Evolutionary conservation across 1,284 basidiomycete species (phyloP).

Genomic region (Apiotrichum domesticum): DNA sequence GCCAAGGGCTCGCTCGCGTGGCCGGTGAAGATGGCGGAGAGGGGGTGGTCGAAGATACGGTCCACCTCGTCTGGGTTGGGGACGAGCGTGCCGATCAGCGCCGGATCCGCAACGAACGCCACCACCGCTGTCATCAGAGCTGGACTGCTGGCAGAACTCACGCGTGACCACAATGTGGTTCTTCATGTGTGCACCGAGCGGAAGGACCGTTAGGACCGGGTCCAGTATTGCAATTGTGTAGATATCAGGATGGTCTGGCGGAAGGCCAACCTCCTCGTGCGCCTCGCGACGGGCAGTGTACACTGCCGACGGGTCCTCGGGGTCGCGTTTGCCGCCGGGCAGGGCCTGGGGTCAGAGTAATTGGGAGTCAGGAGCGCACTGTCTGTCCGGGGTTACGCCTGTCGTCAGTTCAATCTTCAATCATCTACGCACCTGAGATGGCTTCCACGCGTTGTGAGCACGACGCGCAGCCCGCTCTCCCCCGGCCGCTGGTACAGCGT

Average conservation of each 20-base stretch:
- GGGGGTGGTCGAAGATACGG: slow-evolving; percentile 68
- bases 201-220: slow-evolving; percentile 70
- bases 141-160: slow-evolving; percentile 13
- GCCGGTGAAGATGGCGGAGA: slow-evolving; percentile 60
- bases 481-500: slow-evolving; percentile 64
- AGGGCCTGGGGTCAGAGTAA: slow-evolving; percentile 51
- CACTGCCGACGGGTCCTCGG: slow-evolving; percentile 57
- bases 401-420: slow-evolving; percentile 5
- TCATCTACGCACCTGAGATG: slow-evolving; percentile 51
- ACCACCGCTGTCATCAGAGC: slow-evolving; percentile 58
- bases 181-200: slow-evolving; percentile 44
- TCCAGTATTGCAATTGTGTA: slow-evolving; percentile 60
- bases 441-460: slow-evolving; percentile 77
- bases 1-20: slow-evolving; percentile 52
- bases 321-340: slow-evolving; percentile 74
- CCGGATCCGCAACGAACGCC: slow-evolving; percentile 57
- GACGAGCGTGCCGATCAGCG: slow-evolving; percentile 53
- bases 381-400: slow-evolving; percentile 17
- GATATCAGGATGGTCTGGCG: slow-evolving; percentile 54
- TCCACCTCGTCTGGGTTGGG: slow-evolving; percentile 66
- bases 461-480: slow-evolving; percentile 56
- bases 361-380: background rate
- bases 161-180: slow-evolving; percentile 48
- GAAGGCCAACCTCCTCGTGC: slow-evolving; percentile 69
- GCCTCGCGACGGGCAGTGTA: slow-evolving; percentile 78